phyloP scores from a whole-genome alignment of 1,139 yeast species.

The Wickerhamomyces sp. region DNA sequence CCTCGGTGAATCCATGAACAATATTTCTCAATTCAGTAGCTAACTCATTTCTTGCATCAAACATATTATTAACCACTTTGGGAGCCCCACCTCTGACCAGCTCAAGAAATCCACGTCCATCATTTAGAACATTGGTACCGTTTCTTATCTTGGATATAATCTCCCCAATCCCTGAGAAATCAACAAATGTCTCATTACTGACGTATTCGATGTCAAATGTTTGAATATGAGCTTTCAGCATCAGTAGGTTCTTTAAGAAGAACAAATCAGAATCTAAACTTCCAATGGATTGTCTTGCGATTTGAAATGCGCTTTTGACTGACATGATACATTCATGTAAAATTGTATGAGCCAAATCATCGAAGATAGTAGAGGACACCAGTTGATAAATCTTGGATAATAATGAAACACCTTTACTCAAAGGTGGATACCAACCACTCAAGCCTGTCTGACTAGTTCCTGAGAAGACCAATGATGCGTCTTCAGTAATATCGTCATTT shows the following conservation, averaged over 20 bases:
- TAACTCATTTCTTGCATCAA: slow-evolving; percentile 77
- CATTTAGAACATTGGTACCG: slow-evolving; percentile 24
- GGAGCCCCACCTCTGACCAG: slow-evolving; percentile 72
- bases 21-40: slow-evolving; percentile 67
- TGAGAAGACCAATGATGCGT: slow-evolving; percentile 17
- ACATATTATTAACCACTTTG: slow-evolving; percentile 76
- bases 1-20: slow-evolving; percentile 57
- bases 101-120: slow-evolving; percentile 40
- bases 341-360: slow-evolving; percentile 82
- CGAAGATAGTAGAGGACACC: slow-evolving; percentile 72
- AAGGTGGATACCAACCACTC: slow-evolving; percentile 63
- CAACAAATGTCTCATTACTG: slow-evolving; percentile 68
- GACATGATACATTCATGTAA: slow-evolving; percentile 73
- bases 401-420: slow-evolving; percentile 64
- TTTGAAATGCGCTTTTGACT: slow-evolving; percentile 45
- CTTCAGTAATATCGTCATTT: slow-evolving; percentile 9
- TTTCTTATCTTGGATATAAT: slow-evolving; percentile 43
- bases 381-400: slow-evolving; percentile 77
- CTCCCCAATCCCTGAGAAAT: slow-evolving; percentile 71
- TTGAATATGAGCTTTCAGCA: slow-evolving; percentile 65
- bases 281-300: slow-evolving; percentile 36
- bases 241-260: slow-evolving; percentile 65
- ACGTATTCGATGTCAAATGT: slow-evolving; percentile 78
- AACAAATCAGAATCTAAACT: slow-evolving; percentile 59
- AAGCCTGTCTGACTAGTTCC: slow-evolving; percentile 11